Conservation (phyloP, 1,284 basidiomycete genomes). For the Crocinoboletus sp. region DNA sequence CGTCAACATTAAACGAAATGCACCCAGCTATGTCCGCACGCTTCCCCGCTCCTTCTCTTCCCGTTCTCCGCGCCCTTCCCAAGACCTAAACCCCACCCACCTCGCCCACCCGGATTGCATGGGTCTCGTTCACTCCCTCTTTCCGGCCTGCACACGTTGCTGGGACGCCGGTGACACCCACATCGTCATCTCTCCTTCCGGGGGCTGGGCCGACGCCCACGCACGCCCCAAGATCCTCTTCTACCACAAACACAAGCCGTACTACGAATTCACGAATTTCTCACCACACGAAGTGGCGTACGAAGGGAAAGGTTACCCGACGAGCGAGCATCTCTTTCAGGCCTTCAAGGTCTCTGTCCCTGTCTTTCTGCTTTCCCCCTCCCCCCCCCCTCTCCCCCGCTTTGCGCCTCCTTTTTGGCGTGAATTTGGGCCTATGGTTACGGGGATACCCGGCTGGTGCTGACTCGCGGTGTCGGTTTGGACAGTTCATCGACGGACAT, state of each 20-base stretch:
- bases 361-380: too few relatives aligned
- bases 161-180: conserved; percentile 28
- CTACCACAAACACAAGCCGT: conserved; percentile 54
- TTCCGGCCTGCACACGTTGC: conserved; percentile 19
- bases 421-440: background rate
- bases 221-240: conserved; percentile 43
- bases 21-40: conserved; percentile 19
- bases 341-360: conserved; percentile 51
- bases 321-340: conserved; percentile 66
- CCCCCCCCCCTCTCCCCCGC: too few relatives aligned
- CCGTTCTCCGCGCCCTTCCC: background rate
- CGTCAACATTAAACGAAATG: conserved; percentile 1
- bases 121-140: conserved; percentile 18
- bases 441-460: background rate
- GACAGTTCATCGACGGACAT: conserved; percentile 29
- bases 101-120: conserved; percentile 4
- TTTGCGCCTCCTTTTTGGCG: background rate
- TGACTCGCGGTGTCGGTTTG: conserved; percentile 4
- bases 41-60: background rate
- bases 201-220: conserved; percentile 24
- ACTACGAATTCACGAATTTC: conserved; percentile 66
- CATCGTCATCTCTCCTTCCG: conserved; percentile 25
- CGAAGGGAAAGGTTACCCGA: conserved; percentile 54
- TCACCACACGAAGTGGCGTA: conserved; percentile 56
- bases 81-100: background rate